Conservation (phyloP, 2,329 filamentous ascomycete species). For the Verticillium nonalfalfae region DNA sequence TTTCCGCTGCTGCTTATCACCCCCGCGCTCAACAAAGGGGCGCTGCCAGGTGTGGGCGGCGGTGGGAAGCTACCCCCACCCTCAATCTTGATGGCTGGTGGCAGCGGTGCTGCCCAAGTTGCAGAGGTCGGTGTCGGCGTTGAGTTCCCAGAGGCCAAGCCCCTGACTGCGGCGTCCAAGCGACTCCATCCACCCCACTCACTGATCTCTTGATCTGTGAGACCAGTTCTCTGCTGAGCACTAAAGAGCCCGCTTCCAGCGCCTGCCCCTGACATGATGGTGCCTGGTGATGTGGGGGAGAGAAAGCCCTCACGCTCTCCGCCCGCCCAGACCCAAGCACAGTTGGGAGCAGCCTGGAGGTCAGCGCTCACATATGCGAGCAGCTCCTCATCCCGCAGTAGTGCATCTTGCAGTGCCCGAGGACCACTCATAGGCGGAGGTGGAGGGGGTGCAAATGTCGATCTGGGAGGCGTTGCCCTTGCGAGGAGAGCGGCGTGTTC, state of each 20-base stretch:
- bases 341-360: slow-evolving; percentile 70
- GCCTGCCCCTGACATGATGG: slow-evolving; percentile 13
- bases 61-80: slow-evolving; percentile 13
- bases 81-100: slow-evolving; percentile 28
- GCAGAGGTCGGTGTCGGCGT: slow-evolving; percentile 24
- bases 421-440: slow-evolving; percentile 15
- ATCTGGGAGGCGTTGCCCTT: slow-evolving; percentile 22
- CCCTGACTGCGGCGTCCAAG: slow-evolving; percentile 47
- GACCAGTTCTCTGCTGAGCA: slow-evolving; percentile 40
- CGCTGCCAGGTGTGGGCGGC: slow-evolving; percentile 16
- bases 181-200: slow-evolving; percentile 80
- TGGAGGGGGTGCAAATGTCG: slow-evolving; percentile 19
- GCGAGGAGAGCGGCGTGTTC: slow-evolving; percentile 33
- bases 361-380: slow-evolving; percentile 82
- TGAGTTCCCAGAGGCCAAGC: slow-evolving; percentile 16
- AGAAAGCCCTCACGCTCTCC: slow-evolving; percentile 40
- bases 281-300: slow-evolving; percentile 9
- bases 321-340: slow-evolving; percentile 77
- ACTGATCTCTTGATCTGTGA: slow-evolving; percentile 49
- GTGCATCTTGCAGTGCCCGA: slow-evolving; percentile 24
- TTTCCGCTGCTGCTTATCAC: slow-evolving; percentile 17
- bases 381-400: slow-evolving; percentile 72
- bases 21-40: slow-evolving; percentile 11
- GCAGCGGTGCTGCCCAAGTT: slow-evolving; percentile 22
- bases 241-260: slow-evolving; percentile 33